phyloP scores from a whole-genome alignment of 306 rosid species.

The Betula pendula region DNA sequence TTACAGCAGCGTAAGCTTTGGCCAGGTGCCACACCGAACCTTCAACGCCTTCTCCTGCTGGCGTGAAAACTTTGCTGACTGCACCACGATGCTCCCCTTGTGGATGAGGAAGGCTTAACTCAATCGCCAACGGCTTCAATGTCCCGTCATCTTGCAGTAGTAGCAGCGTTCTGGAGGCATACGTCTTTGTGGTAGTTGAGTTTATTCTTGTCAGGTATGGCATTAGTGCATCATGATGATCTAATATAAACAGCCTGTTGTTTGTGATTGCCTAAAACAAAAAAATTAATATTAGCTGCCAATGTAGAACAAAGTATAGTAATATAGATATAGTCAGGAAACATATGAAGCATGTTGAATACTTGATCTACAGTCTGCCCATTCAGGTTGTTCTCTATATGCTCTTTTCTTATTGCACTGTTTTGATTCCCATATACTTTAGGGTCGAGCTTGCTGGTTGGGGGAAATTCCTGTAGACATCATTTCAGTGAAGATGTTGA shows the following conservation, averaged over 20 bases:
- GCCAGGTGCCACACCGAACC: slow-evolving; percentile 89
- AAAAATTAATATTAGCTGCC: slow-evolving; percentile 2
- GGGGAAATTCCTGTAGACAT: slow-evolving; percentile 74
- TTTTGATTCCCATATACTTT: slow-evolving; percentile 64
- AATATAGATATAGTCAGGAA: not conserved
- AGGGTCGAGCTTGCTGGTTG: slow-evolving; percentile 69
- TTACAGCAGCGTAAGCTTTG: slow-evolving; percentile 85
- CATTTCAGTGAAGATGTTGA: slow-evolving; percentile 7
- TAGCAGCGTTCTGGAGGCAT: slow-evolving; percentile 77
- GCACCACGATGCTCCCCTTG: slow-evolving; percentile 76
- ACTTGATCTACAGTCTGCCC: slow-evolving; percentile 68
- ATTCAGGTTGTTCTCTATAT: slow-evolving; percentile 53
- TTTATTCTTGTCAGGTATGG: slow-evolving; percentile 72
- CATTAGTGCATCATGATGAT: slow-evolving; percentile 86
- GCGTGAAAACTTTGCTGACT: slow-evolving; percentile 69
- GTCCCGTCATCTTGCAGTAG: slow-evolving; percentile 77
- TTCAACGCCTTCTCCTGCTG: slow-evolving; percentile 58
- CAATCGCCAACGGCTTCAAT: slow-evolving; percentile 84
- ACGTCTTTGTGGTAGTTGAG: slow-evolving; percentile 78
- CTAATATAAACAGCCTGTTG: slow-evolving; percentile 67
- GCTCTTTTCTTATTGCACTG: slow-evolving; percentile 63
- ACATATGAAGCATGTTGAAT: slow-evolving; percentile 10
- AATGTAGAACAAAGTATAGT: not conserved
- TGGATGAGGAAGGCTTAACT: slow-evolving; percentile 88
- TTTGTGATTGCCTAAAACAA: slow-evolving; percentile 60